Percentiles rank a stretch among this genome's conserved stretches.
phyloP scores from a whole-genome alignment of 1,139 yeast species.

The Yamadazyma dendronema region DNA sequence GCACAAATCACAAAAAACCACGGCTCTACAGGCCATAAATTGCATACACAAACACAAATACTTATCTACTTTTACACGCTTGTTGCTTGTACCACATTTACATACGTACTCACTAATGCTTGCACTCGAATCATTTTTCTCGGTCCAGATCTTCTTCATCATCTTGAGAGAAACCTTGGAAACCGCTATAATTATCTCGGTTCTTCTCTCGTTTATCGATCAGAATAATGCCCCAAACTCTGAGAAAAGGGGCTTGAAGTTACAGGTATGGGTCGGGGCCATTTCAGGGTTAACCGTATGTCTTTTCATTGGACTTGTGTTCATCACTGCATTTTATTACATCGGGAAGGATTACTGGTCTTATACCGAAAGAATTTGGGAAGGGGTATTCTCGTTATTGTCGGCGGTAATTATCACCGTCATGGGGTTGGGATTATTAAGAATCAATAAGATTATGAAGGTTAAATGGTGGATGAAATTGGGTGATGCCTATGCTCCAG shows the following conservation, averaged over 20 bases:
- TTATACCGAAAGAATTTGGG: slow-evolving; percentile 85
- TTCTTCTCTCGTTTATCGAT: slow-evolving; percentile 73
- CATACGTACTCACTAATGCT: slow-evolving; percentile 3
- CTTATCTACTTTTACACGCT: too few species aligned
- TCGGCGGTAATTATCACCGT: slow-evolving; percentile 80
- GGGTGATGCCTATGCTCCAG: slow-evolving; percentile 33
- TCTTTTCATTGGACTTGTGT: slow-evolving; percentile 68
- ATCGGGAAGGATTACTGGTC: slow-evolving; percentile 82
- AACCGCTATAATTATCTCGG: slow-evolving; percentile 85
- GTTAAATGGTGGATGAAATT: slow-evolving; percentile 50
- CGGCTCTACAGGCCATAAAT: too few species aligned
- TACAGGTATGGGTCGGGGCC: slow-evolving; percentile 88
- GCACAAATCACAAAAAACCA: too few species aligned
- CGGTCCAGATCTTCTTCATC: slow-evolving; percentile 81
- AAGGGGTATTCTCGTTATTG: slow-evolving; percentile 78
- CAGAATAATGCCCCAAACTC: slow-evolving; percentile 37
- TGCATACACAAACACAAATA: too few species aligned
- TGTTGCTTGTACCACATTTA: neutral
- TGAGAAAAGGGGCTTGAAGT: slow-evolving; percentile 34
- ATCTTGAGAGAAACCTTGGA: slow-evolving; percentile 84
- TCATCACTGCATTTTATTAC: slow-evolving; percentile 72
- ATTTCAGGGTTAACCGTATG: slow-evolving; percentile 70
- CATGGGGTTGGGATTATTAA: slow-evolving; percentile 84
- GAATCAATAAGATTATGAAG: slow-evolving; percentile 68
- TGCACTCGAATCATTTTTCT: slow-evolving; percentile 51